A percentile compares a stretch with the other conserved stretches of the same genome.
Conservation (phyloP, 106 monocot species). For the Phalaenopsis equestris region DNA sequence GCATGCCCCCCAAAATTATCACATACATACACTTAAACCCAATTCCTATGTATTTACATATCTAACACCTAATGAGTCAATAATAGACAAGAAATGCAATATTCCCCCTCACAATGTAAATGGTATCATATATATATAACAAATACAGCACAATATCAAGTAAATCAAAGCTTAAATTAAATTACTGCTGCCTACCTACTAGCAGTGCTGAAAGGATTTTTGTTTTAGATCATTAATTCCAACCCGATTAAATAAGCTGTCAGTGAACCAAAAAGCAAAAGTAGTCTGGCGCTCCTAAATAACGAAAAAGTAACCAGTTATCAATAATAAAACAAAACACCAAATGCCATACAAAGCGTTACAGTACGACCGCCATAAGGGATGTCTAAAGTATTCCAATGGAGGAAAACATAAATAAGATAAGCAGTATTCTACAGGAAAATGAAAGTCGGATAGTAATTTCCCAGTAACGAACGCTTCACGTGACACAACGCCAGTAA, state of each 20-base stretch:
- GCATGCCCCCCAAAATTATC: no score
- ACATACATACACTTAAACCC: no score
- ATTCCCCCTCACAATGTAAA: no score
- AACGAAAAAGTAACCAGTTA: neutral
- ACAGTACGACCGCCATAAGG: neutral
- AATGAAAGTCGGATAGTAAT: neutral
- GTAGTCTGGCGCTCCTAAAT: neutral
- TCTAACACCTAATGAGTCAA: no score
- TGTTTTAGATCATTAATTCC: neutral
- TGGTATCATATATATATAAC: no score
- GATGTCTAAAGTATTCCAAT: neutral
- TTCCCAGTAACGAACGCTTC: neutral
- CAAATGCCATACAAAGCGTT: neutral
- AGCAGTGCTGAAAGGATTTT: no score
- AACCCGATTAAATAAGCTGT: neutral
- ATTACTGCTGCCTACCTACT: no score
- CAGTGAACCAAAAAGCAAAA: neutral
- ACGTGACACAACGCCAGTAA: slow-evolving; percentile 4
- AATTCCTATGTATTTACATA: no score
- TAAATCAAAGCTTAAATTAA: no score
- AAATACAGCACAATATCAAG: no score
- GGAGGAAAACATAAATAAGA: neutral
- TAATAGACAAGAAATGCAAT: no score
- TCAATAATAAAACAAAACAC: neutral
- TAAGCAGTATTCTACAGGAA: neutral